Evolutionary conservation across 1,284 basidiomycete genomes (phyloP), one percentile per base, ranked within the genome.

Genomic region (Cutaneotrichosporon arboriforme): DNA sequence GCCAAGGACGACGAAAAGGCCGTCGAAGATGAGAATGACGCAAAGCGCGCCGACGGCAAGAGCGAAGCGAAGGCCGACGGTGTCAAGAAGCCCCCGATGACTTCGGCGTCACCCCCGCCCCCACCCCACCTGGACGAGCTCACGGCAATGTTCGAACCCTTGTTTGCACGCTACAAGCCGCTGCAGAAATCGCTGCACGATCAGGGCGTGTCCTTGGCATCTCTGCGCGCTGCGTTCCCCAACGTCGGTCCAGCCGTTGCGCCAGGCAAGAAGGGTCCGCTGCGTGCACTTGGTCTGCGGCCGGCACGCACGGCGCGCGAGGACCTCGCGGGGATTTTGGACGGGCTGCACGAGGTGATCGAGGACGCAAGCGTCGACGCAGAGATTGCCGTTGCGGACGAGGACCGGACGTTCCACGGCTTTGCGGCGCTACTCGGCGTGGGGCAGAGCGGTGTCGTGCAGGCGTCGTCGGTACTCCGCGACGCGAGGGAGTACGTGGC

Each of bases 291-390:
- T 46, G 22, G 57, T 44, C 50, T 18, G 58, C 43, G 43, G 8
- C 42, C 42, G 4, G 41, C 54, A 54, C 31, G 47, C 59, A 46
- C 52, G 3, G 51, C 51, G 4, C 52, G 57, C 36, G 60, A 59
- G 44, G 52, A 57, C 8, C 67, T 90, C 4, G 73, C 74, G 17
- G 77, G 77, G 1, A 82, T 84, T 1, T 76, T 88, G 4, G 80
- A 84, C 43, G 80, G 86, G 2, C 76, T 92, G 37, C 80, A 84
- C 60, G 87, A 92, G 68, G 88, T 83, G 59, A 83, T 84, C 18
- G 89, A 91, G 70, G 89, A 92, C 62, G 84, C 84, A 0, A 81
- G 87, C 1, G 89, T 92, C 3, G 89, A 91, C 66, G 77, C 91
- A 17, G 89, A 92, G 74, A 91, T 92, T 46, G 83, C 83, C 18